Evolutionary conservation across 2,329 filamentous ascomycete species (phyloP), one percentile per base, ranked within the genome.

Genomic region (Colletotrichum sp.): DNA sequence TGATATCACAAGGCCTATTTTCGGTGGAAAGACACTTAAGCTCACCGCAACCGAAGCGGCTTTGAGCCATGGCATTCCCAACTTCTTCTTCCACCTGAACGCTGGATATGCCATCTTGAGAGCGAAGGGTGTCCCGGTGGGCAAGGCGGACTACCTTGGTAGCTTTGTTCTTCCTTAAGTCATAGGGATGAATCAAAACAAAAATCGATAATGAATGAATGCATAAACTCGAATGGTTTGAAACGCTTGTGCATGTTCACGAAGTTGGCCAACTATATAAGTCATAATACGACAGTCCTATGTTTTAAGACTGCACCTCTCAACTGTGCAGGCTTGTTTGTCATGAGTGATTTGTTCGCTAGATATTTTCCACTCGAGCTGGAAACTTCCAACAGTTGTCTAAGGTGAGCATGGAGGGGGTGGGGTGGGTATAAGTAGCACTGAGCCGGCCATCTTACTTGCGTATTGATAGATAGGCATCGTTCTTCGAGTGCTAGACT

Each of bases 41-140:
- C 63, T 80, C 24, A 72, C 77, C 16, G 78, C 72, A 52, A 77
- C 79, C 64, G 81, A 83, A 0, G 92, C 90, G 74, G 79, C 90
- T 8, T 77, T 85, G 21, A 80, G 81, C 3, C 89, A 87, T 80
- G 85, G 83, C 5, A 74, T 92, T 52, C 91, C 91, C 15, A 93
- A 93, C 80, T 87, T 92, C 79, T 92, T 87, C 82, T 93, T 93
- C 81, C 92, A 93, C 79, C 76, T 90, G 6, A 87, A 84, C 28
- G 91, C 87, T 8, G 88, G 89, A 8, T 93, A 93, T 81, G 85
- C 81, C 3, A 89, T 94, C 65, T 79, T 93, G 79, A 84, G 92
- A 65, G 85, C 84, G 63, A 87, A 89, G 81, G 92, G 91, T 0
- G 89, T 93, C 16, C 87, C 87, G 2, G 26, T 94, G 34, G 91